Percentiles rank a stretch among this genome's conserved stretches.
These are phyloP conservation scores for Opeltia flavorubescens DNA, from an alignment of 495 filamentous ascomycete species.

Conservation along the genomic window DNA sequence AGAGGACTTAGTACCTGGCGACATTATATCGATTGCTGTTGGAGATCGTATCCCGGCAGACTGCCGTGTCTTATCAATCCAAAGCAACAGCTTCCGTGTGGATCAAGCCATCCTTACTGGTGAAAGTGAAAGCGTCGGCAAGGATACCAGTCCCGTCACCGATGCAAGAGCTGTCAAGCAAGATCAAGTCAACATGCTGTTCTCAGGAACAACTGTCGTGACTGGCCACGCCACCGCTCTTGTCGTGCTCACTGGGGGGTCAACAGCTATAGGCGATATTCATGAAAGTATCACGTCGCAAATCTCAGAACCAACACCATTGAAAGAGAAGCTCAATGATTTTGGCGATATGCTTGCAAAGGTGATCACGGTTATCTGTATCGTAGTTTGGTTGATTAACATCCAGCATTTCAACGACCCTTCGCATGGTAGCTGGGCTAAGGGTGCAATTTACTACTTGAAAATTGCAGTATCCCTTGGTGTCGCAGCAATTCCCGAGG, in stretches of 20 bases:
- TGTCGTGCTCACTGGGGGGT: slow-evolving; percentile 79
- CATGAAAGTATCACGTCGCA: slow-evolving; percentile 97
- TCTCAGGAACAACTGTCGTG: slow-evolving; percentile 95
- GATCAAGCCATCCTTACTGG: slow-evolving; percentile 97
- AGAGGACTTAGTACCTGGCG: slow-evolving; percentile 91
- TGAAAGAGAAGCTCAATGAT: slow-evolving; percentile 98
- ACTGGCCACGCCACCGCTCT: slow-evolving; percentile 87
- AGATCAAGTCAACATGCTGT: slow-evolving; percentile 95
- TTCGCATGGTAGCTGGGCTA: slow-evolving; percentile 84
- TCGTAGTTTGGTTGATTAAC: slow-evolving; percentile 97
- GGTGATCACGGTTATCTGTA: slow-evolving; percentile 93
- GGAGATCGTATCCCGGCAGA: slow-evolving; percentile 96
- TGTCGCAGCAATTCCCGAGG: slow-evolving; percentile 95
- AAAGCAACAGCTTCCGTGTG: slow-evolving; percentile 91
- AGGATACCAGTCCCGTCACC: slow-evolving; percentile 53
- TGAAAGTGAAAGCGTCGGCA: slow-evolving; percentile 93
- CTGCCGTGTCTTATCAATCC: slow-evolving; percentile 76
- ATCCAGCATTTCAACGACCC: slow-evolving; percentile 92
- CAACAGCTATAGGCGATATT: slow-evolving; percentile 95
- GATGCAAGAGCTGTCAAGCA: slow-evolving; percentile 88
- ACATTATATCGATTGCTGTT: slow-evolving; percentile 77
- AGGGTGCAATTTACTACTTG: slow-evolving; percentile 98
- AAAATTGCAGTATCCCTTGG: slow-evolving; percentile 99
- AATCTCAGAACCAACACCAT: slow-evolving; percentile 90
- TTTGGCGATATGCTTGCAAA: slow-evolving; percentile 96